A percentile compares a stretch with the other conserved stretches of the same genome.
phyloP scores from a whole-genome alignment of 495 filamentous ascomycete genomes.

The Penicillium simplicissimum region DNA sequence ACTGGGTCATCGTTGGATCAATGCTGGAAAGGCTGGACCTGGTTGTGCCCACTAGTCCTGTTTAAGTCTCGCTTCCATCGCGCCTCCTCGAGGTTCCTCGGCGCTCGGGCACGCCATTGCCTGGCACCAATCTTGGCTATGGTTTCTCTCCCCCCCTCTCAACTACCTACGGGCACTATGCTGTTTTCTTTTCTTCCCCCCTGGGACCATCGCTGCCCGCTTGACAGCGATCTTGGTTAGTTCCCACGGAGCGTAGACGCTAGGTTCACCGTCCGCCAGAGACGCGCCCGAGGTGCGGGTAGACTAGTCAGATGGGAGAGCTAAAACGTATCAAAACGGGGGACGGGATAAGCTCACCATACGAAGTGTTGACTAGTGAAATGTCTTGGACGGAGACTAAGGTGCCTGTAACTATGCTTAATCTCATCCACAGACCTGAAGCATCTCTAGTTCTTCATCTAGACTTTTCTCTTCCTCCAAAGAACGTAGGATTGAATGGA shows the following conservation, averaged over 20 bases:
- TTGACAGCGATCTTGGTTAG: slow-evolving; percentile 35
- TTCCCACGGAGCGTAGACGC: slow-evolving; percentile 41
- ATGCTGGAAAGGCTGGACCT: background rate
- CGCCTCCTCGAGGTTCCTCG: slow-evolving; percentile 34
- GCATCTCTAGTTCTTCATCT: background rate
- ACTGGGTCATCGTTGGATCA: background rate
- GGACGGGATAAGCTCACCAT: background rate
- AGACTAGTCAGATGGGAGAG: slow-evolving; percentile 43
- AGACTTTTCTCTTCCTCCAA: background rate
- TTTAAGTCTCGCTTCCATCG: slow-evolving; percentile 21
- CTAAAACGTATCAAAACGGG: slow-evolving; percentile 22
- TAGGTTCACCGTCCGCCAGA: slow-evolving; percentile 37
- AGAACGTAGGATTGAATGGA: background rate
- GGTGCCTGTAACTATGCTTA: slow-evolving; percentile 6
- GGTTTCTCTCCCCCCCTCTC: slow-evolving; percentile 5
- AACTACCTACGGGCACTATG: background rate
- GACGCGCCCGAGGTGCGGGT: slow-evolving; percentile 42
- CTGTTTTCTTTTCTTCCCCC: slow-evolving; percentile 11
- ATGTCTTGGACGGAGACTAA: slow-evolving; percentile 8
- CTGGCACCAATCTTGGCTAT: slow-evolving; percentile 19
- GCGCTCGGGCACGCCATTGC: slow-evolving; percentile 46
- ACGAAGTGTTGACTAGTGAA: slow-evolving; percentile 1
- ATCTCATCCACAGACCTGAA: background rate
- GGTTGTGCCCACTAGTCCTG: background rate
- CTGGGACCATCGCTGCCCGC: slow-evolving; percentile 17